Conservation (phyloP, 1,284 basidiomycete genomes). For the Boletus mariae region DNA sequence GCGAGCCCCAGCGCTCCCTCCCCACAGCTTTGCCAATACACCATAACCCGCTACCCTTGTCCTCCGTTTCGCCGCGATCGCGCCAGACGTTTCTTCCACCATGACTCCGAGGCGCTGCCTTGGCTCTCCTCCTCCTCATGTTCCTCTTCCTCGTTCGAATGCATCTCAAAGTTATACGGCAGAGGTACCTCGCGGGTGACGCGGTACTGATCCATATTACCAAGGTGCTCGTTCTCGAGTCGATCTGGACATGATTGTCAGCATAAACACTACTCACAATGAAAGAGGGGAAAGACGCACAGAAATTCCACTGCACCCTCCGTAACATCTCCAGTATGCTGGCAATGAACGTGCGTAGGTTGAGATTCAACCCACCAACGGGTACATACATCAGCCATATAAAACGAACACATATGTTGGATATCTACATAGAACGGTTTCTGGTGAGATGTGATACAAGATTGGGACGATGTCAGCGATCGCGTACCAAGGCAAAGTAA, state of each 20-base stretch:
- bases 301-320: slow-evolving; percentile 93
- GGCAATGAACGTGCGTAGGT: slow-evolving; percentile 68
- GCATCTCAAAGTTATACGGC: slow-evolving; percentile 59
- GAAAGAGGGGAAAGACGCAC: slow-evolving; percentile 41
- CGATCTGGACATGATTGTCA: slow-evolving; percentile 45
- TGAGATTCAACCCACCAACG: slow-evolving; percentile 43
- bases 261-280: not conserved
- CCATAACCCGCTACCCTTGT: slow-evolving; percentile 1
- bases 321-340: slow-evolving; percentile 77
- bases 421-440: slow-evolving; percentile 41
- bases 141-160: slow-evolving; percentile 21
- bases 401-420: slow-evolving; percentile 77
- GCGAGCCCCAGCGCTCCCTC: not conserved
- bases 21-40: not conserved
- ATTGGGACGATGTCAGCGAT: not conserved
- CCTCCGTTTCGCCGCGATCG: not conserved
- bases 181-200: slow-evolving; percentile 75
- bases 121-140: not conserved
- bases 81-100: not conserved
- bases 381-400: slow-evolving; percentile 83
- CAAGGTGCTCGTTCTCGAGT: slow-evolving; percentile 84
- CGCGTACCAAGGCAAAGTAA: slow-evolving; percentile 66
- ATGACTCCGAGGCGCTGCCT: not conserved
- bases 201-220: slow-evolving; percentile 84
- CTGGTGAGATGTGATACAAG: not conserved